Conservation (phyloP, 139 green algal genomes). For the Pleodorina starrii region DNA sequence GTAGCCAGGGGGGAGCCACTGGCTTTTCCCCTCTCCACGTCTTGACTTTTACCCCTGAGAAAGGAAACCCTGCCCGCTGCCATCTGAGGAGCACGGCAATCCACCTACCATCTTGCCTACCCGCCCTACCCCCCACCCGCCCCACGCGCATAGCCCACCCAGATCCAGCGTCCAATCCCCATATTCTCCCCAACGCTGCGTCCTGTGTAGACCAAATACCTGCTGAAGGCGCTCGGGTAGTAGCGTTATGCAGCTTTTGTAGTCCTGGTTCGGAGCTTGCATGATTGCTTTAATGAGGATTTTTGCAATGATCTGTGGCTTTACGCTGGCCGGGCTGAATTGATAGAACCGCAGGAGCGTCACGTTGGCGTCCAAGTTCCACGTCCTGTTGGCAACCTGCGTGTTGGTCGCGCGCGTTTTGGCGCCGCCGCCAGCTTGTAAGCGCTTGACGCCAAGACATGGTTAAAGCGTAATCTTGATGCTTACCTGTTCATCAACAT, state of each 20-base stretch:
- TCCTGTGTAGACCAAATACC: no score
- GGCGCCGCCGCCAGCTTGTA: background rate
- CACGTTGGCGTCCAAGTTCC: conserved; percentile 57
- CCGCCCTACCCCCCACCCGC: no score
- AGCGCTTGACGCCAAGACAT: background rate
- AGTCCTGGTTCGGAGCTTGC: conserved; percentile 61
- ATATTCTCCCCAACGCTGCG: no score
- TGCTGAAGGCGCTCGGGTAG: conserved; percentile 63
- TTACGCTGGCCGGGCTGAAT: conserved; percentile 55
- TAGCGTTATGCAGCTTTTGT: conserved; percentile 58
- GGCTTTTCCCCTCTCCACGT: no score
- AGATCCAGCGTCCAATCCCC: no score
- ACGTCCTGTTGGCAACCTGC: conserved; percentile 28
- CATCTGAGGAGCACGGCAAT: no score
- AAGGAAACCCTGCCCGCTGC: no score
- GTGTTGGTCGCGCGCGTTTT: no score
- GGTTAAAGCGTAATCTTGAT: background rate
- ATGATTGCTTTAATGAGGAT: conserved; percentile 68
- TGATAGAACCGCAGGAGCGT: conserved; percentile 69
- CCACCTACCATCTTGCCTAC: no score
- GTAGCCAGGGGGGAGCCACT: no score
- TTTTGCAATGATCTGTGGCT: conserved; percentile 51
- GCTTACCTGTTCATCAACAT: conserved; percentile 49
- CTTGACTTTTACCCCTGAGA: no score
- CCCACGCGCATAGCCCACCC: no score